phyloP scores from a whole-genome alignment of 768 basidiomycete species.

The Trametes elegans region DNA sequence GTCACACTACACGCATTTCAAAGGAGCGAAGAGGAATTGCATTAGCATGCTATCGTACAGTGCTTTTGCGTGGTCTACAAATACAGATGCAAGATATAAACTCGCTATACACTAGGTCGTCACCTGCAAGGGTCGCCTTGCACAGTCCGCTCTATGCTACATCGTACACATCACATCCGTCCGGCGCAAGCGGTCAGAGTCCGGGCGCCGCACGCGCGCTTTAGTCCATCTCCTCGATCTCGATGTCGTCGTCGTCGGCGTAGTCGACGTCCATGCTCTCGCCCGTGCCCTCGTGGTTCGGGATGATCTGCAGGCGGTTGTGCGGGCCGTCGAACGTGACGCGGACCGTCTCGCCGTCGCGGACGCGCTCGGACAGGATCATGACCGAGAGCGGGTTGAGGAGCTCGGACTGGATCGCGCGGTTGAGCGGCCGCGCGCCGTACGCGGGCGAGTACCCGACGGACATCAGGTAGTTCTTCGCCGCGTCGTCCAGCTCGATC shows the following conservation, averaged over 20 bases:
- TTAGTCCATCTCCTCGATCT: constrained; percentile 73
- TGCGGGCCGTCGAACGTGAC: constrained; percentile 79
- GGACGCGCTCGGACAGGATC: constrained; percentile 78
- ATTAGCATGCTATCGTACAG: constrained; percentile 13
- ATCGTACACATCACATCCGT: neutral
- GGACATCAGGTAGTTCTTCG: constrained; percentile 73
- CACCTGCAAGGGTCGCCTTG: neutral
- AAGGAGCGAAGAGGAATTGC: neutral
- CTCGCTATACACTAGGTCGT: constrained; percentile 6
- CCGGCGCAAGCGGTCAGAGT: neutral
- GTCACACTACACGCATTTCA: neutral
- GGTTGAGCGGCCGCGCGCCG: constrained; percentile 90
- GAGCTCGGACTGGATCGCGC: constrained; percentile 88
- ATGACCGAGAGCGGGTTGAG: constrained; percentile 87
- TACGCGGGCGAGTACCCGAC: constrained; percentile 80
- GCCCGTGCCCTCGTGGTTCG: constrained; percentile 71
- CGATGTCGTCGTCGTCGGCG: constrained; percentile 51
- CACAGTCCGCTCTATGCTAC: constrained; percentile 1
- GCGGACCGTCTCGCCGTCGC: constrained; percentile 74
- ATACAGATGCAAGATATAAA: constrained; percentile 11
- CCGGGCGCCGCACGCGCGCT: neutral
- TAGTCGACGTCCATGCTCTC: constrained; percentile 62
- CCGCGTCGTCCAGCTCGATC: constrained; percentile 71
- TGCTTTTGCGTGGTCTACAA: constrained; percentile 4
- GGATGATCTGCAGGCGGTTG: constrained; percentile 74